These are phyloP conservation scores for Boechera stricta DNA, from an alignment of 345 rosid species.

Conservation along the genomic window DNA sequence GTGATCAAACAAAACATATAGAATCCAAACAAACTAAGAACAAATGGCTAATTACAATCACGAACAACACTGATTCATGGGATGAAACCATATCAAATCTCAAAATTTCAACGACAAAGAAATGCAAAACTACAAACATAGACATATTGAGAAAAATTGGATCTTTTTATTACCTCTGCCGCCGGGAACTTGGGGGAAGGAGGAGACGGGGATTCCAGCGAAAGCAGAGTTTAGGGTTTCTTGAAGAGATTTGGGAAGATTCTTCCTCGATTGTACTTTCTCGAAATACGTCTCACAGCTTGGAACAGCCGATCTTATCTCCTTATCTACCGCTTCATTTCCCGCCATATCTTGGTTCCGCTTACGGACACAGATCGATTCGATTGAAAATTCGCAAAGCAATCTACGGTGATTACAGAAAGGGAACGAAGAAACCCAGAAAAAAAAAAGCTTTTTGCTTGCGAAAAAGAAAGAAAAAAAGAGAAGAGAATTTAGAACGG, in stretches of 20 bases:
- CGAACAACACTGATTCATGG: background rate
- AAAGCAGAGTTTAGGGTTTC: conserved; percentile 78
- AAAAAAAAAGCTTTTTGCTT: background rate
- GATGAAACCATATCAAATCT: too few species aligned
- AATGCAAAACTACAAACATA: too few species aligned
- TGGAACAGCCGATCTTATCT: conserved; percentile 46
- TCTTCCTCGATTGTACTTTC: conserved; percentile 69
- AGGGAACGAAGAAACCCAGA: background rate
- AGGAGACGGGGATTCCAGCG: conserved; percentile 70
- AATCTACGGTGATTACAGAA: conserved; percentile 1
- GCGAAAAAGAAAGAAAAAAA: too few species aligned
- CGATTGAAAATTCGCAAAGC: background rate
- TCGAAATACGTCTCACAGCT: conserved; percentile 79
- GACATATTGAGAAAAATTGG: background rate
- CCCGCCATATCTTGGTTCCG: conserved; percentile 52
- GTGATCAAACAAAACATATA: background rate
- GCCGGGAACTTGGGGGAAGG: conserved; percentile 79
- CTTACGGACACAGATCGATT: background rate
- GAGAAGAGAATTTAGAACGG: background rate
- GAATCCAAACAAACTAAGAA: background rate
- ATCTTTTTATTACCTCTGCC: conserved; percentile 63
- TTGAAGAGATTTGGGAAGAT: conserved; percentile 67
- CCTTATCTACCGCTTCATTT: conserved; percentile 35
- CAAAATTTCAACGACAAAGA: too few species aligned
- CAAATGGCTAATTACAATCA: background rate